These are phyloP conservation scores for Micractinium conductrix DNA, from an alignment of 139 green algal species.

Conservation along the genomic window DNA sequence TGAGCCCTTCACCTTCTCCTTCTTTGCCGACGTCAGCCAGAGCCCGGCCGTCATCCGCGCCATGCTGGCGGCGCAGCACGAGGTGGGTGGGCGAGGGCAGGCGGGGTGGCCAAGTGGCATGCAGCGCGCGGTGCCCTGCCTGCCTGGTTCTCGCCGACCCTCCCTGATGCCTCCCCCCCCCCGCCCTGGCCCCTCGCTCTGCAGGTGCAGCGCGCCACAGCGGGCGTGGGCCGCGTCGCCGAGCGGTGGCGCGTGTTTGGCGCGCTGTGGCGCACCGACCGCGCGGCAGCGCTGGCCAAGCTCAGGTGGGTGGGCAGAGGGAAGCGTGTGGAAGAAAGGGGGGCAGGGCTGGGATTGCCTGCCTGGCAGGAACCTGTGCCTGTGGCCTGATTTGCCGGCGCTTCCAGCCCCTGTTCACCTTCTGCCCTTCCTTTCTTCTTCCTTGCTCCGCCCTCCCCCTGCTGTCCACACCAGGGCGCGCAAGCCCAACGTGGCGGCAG, in stretches of 20 bases:
- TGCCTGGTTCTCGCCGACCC: background rate
- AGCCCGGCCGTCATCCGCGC: slow-evolving; percentile 62
- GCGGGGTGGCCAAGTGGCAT: slow-evolving; percentile 68
- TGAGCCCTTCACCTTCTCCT: slow-evolving; percentile 84
- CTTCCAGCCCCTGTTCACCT: background rate
- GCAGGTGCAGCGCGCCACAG: background rate
- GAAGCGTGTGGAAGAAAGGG: background rate
- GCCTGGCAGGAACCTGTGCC: background rate
- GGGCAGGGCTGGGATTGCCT: too few relatives aligned
- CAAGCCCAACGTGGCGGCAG: slow-evolving; percentile 58
- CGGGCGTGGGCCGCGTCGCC: slow-evolving; percentile 45
- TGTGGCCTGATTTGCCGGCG: background rate
- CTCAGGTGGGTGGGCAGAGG: slow-evolving; percentile 57
- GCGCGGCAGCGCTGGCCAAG: slow-evolving; percentile 79
- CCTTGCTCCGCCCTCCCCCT: background rate
- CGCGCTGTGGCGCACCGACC: slow-evolving; percentile 89
- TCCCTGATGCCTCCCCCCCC: background rate
- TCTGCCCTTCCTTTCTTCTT: background rate
- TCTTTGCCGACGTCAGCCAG: slow-evolving; percentile 79
- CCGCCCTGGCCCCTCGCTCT: background rate
- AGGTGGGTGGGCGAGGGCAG: slow-evolving; percentile 64
- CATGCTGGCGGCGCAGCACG: slow-evolving; percentile 77
- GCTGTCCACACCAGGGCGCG: slow-evolving; percentile 41
- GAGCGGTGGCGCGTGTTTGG: slow-evolving; percentile 81
- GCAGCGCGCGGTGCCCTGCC: slow-evolving; percentile 46